Conservation (phyloP, 345 rosid species). For the Hypericum perforatum region DNA sequence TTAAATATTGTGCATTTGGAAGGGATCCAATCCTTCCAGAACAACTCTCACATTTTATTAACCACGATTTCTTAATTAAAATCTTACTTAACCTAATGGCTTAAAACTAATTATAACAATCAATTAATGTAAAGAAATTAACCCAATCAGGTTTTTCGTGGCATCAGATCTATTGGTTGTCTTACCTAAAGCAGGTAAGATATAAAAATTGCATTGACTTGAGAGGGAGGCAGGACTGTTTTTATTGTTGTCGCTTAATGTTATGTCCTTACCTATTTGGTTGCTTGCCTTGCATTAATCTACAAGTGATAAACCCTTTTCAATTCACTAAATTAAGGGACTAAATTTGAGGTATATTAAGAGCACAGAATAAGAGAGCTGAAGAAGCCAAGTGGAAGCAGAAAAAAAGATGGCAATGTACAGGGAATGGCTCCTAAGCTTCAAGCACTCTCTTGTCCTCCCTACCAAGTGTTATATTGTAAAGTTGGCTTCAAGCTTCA, state of each 20-base stretch:
- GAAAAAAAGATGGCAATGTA: slow-evolving; percentile 24
- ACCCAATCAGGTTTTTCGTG: too few relatives aligned
- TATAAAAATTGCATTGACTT: neutral
- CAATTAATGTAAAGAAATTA: too few relatives aligned
- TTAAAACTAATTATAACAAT: too few relatives aligned
- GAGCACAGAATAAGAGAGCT: neutral
- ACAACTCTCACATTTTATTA: too few relatives aligned
- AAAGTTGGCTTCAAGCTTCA: slow-evolving; percentile 28
- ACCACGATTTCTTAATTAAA: too few relatives aligned
- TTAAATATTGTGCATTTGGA: too few relatives aligned
- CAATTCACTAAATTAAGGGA: neutral
- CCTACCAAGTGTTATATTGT: slow-evolving; percentile 25
- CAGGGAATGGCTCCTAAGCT: slow-evolving; percentile 24
- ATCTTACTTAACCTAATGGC: too few relatives aligned
- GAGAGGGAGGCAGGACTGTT: slow-evolving; percentile 15
- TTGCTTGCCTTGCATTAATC: slow-evolving; percentile 15
- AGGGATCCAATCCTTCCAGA: too few relatives aligned
- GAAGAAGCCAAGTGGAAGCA: slow-evolving; percentile 9
- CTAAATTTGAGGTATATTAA: neutral
- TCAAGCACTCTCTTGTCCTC: slow-evolving; percentile 25
- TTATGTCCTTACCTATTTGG: slow-evolving; percentile 24
- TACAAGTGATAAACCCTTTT: slow-evolving; percentile 4
- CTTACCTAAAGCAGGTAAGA: neutral
- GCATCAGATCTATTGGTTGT: too few relatives aligned
- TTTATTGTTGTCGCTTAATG: slow-evolving; percentile 20